Evolutionary conservation across 2,329 filamentous ascomycete species (phyloP).

Genomic region (Albifimbria verrucaria): DNA sequence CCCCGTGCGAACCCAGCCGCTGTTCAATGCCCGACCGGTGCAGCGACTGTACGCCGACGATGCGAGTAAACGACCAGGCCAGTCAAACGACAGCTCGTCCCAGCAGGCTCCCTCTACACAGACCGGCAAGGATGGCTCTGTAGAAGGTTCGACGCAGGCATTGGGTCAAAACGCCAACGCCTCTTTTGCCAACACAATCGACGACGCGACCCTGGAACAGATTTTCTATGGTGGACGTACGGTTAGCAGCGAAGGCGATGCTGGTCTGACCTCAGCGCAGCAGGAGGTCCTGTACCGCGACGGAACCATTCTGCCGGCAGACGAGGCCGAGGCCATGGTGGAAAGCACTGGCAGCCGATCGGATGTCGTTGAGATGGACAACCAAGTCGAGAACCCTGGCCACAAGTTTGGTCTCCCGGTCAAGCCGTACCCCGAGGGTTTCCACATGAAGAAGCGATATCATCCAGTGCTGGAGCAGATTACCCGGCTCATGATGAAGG

Average conservation of each 20-base stretch:
- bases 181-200: constrained; percentile 21
- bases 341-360: constrained; percentile 16
- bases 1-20: constrained; percentile 17
- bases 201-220: constrained; percentile 33
- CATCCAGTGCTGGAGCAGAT: constrained; percentile 82
- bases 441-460: constrained; percentile 75
- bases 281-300: constrained; percentile 39
- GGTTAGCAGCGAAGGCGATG: constrained; percentile 23
- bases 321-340: constrained; percentile 27
- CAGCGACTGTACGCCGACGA: constrained; percentile 29
- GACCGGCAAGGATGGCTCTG: background rate
- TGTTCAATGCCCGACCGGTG: constrained; percentile 16
- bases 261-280: constrained; percentile 39
- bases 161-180: background rate
- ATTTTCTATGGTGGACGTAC: constrained; percentile 32
- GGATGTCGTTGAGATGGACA: constrained; percentile 10
- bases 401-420: constrained; percentile 75
- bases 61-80: constrained; percentile 11
- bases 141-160: background rate
- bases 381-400: constrained; percentile 42
- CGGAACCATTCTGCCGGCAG: constrained; percentile 35
- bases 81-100: background rate
- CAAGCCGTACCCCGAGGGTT: constrained; percentile 58
- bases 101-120: background rate
- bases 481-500: constrained; percentile 84